phyloP scores from a whole-genome alignment of 2,329 filamentous ascomycete species.

The Colletotrichum spaethianum region DNA sequence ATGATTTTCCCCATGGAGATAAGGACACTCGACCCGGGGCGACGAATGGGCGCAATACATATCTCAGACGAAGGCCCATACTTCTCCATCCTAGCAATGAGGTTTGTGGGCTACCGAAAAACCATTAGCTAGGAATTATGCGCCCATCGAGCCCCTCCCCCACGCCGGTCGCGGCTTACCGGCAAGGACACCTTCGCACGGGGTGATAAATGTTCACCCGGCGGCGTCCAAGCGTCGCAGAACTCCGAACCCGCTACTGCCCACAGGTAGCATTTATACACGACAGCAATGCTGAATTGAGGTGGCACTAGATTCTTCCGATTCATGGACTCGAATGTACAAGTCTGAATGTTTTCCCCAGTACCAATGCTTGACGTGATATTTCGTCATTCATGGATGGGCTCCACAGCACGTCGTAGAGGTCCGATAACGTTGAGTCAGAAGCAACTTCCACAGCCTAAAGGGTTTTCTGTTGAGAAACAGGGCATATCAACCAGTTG shows the following conservation, averaged over 20 bases:
- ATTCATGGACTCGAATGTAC: not conserved
- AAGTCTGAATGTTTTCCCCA: not conserved
- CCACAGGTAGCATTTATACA: not conserved
- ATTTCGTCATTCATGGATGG: not conserved
- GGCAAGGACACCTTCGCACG: not conserved
- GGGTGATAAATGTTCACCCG: not conserved
- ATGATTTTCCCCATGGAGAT: conserved; percentile 9
- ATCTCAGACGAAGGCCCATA: not conserved
- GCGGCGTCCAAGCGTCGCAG: not conserved
- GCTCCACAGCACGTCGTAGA: not conserved
- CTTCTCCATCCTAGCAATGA: not conserved
- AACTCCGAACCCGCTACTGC: not conserved
- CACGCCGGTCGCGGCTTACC: not conserved
- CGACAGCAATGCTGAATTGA: not conserved
- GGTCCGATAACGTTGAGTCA: not conserved
- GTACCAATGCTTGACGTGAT: not conserved
- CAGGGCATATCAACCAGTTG: not conserved
- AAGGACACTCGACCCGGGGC: not conserved
- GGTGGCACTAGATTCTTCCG: not conserved
- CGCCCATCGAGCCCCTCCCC: not conserved
- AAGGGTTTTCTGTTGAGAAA: not conserved
- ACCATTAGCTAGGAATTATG: not conserved
- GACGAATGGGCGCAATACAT: not conserved
- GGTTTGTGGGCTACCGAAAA: not conserved
- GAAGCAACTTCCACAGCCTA: not conserved